phyloP scores from a whole-genome alignment of 176 grass and related monocot genomes.

The Urochloa ruziziensis region DNA sequence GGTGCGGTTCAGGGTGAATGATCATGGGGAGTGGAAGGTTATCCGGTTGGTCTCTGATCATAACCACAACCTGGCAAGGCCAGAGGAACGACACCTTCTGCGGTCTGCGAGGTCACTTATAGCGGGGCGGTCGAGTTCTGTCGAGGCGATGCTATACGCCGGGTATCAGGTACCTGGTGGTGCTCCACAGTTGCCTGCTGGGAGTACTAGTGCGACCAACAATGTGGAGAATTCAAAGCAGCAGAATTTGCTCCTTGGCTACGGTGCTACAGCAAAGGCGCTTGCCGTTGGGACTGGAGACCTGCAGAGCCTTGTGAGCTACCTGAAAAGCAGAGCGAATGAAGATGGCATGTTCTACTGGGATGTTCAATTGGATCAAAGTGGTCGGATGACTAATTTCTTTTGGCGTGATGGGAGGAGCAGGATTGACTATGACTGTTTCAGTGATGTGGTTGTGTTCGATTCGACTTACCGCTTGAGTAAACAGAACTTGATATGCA shows the following conservation, averaged over 20 bases:
- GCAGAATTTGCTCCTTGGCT: constrained; percentile 32
- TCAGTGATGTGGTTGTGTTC: constrained; percentile 78
- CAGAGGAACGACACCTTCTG: constrained; percentile 74
- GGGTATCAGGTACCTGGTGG: constrained; percentile 42
- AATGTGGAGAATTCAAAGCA: constrained; percentile 32
- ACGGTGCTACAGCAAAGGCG: constrained; percentile 10
- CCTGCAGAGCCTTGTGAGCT: constrained; percentile 55
- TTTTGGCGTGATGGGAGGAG: constrained; percentile 78
- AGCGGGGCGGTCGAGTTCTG: constrained; percentile 53
- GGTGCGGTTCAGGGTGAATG: constrained; percentile 69
- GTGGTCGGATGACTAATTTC: constrained; percentile 60
- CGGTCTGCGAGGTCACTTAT: constrained; percentile 74
- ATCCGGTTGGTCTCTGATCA: constrained; percentile 71
- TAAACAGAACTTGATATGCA: constrained; percentile 67
- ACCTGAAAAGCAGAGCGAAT: constrained; percentile 59
- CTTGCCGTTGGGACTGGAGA: constrained; percentile 39
- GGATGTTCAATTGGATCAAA: constrained; percentile 69
- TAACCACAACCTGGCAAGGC: constrained; percentile 67
- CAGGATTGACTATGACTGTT: constrained; percentile 68
- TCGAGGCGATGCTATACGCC: constrained; percentile 51
- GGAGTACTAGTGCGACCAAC: constrained; percentile 31
- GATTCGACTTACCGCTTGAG: constrained; percentile 69
- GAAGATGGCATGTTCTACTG: constrained; percentile 80
- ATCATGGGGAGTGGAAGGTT: constrained; percentile 67
- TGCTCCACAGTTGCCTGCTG: constrained; percentile 31